Evolutionary conservation across 1,284 basidiomycete genomes (phyloP), one percentile per base, ranked within the genome.

Genomic region (Sanguinoderma infundibulare): DNA sequence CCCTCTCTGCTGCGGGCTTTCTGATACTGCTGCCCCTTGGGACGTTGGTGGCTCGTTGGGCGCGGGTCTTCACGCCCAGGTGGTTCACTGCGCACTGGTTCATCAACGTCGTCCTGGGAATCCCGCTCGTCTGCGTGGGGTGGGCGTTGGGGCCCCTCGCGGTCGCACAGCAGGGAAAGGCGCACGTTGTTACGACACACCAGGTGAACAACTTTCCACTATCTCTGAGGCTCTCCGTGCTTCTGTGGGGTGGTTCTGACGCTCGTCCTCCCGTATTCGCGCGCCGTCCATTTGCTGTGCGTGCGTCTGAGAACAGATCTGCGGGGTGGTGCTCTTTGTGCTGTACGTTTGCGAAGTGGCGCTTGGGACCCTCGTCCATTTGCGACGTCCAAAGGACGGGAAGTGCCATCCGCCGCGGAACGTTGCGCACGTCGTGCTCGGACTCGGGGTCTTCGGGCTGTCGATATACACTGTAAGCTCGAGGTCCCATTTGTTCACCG

Each of bases 31-130:
- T 90, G 0, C 89, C 90, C 1, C 63, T 80, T 8, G 86, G 85
- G 7, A 80, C 83, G 1, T 74, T 91, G 51, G 70, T 86, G 22
- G 88, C 85, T 2, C 81, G 89, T n/a, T 86, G 81, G 75, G 79
- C 81, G 9, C 77, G 89, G 51, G 84, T 84, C 0, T 74, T 86
- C 60, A 83, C 83, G 30, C 75, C 77, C 9, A 77, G 75, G 36
- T 91, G 89, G 89, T 84, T 90, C 73, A 81, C 79, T 28, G 75
- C 75, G 8, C 87, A 89, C 66, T 80, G 80, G 73, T 70, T 78
- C 49, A 67, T 83, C 62, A 83, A 84, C 63, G 78, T 81, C 66
- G 66, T 76, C 34, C 53, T 85, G 55, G 81, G 78, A 42, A 68
- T 85, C 55, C 83, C 87, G 59, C 74, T 85, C 49, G 77, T 87